phyloP scores from a whole-genome alignment of 2,329 filamentous ascomycete genomes.

The Pseudogymnoascus sp. region DNA sequence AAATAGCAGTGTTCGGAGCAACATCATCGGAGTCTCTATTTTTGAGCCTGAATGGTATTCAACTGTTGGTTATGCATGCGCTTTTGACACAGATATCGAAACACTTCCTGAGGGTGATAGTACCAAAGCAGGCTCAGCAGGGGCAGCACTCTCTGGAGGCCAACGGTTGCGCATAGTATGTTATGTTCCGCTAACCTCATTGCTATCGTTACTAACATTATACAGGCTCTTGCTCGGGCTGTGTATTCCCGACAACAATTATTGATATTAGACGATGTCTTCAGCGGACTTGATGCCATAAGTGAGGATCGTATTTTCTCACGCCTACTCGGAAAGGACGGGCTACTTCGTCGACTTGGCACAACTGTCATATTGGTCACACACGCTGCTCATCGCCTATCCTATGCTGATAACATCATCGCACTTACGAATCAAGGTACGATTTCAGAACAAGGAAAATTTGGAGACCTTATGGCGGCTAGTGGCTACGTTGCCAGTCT shows the following conservation, averaged over 20 bases:
- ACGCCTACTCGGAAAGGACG: conserved; percentile 15
- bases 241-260: conserved; percentile 17
- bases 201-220: conserved; percentile 21
- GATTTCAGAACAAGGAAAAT: conserved; percentile 14
- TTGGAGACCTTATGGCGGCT: conserved; percentile 13
- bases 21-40: conserved; percentile 23
- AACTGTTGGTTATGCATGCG: conserved; percentile 30
- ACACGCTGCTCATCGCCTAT: conserved; percentile 23
- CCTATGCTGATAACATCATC: conserved; percentile 35
- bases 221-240: conserved; percentile 23
- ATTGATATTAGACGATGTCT: conserved; percentile 22
- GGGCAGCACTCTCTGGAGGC: conserved; percentile 37
- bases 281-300: conserved; percentile 20
- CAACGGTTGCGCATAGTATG: conserved; percentile 35
- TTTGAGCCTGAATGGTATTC: conserved; percentile 17
- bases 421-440: conserved; percentile 29
- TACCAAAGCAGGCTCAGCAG: conserved; percentile 33
- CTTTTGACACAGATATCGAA: conserved; percentile 31
- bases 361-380: conserved; percentile 33
- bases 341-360: conserved; percentile 18
- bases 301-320: conserved; percentile 18
- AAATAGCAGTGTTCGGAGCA: conserved; percentile 23
- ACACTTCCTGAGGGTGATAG: conserved; percentile 28
- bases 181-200: not conserved
- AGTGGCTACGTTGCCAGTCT: conserved; percentile 20